phyloP scores from a whole-genome alignment of 2,329 filamentous ascomycete species.

The Emericellopsis cladophorae region DNA sequence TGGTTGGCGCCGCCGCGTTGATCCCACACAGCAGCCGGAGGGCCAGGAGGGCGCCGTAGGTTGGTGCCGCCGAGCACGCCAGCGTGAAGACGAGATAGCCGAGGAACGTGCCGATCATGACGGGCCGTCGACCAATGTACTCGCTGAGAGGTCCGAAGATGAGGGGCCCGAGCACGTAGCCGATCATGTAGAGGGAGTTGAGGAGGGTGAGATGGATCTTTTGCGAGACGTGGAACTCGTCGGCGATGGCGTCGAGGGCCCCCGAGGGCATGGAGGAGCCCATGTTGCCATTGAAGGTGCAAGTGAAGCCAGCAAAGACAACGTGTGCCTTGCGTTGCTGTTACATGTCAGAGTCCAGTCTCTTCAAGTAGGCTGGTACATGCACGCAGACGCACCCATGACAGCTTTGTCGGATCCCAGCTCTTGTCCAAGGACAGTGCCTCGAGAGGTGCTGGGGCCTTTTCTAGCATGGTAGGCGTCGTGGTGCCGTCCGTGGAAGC shows the following conservation, averaged over 20 bases:
- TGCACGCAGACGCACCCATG: conserved; percentile 8
- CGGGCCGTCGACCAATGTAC: conserved; percentile 18
- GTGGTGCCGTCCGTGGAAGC: no score
- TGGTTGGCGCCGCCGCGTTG: conserved; percentile 19
- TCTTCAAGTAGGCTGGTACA: neutral
- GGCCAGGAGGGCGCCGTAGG: conserved; percentile 27
- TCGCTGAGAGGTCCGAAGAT: conserved; percentile 21
- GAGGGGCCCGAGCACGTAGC: conserved; percentile 19
- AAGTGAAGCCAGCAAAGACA: conserved; percentile 19
- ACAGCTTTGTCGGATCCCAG: conserved; percentile 17
- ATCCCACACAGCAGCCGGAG: conserved; percentile 22
- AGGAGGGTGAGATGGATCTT: conserved; percentile 16
- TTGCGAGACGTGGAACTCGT: conserved; percentile 12
- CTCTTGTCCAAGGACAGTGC: neutral
- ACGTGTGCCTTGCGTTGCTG: conserved; percentile 18
- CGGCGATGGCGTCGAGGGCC: conserved; percentile 18
- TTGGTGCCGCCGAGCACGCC: conserved; percentile 24
- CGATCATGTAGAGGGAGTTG: conserved; percentile 22
- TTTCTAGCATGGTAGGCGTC: no score
- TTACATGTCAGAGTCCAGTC: neutral
- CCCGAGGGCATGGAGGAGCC: conserved; percentile 22
- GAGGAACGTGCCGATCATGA: conserved; percentile 18
- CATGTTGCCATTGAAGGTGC: conserved; percentile 22
- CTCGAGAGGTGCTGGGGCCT: no score
- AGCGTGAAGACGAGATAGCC: conserved; percentile 20